phyloP scores from a whole-genome alignment of 192 early-diverging fungal genomes.

The Ramicandelaber brevisporus region DNA sequence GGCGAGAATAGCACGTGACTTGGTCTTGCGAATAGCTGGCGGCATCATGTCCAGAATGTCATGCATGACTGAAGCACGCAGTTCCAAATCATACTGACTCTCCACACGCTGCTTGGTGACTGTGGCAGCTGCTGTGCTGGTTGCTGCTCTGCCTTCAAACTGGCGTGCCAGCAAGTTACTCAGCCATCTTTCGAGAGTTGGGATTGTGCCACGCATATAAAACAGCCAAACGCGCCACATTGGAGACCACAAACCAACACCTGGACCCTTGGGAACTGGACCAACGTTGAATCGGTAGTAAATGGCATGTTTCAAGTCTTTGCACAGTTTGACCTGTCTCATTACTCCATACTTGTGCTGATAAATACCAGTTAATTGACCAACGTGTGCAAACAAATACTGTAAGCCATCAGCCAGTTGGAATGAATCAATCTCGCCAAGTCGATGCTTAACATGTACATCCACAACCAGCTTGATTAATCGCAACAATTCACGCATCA shows the following conservation, averaged over 20 bases:
- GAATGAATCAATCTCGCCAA: conserved; percentile 96
- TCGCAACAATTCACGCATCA: conserved; percentile 79
- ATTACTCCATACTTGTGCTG: conserved; percentile 96
- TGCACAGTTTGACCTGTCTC: conserved; percentile 88
- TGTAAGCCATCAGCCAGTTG: conserved; percentile 97
- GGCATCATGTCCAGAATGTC: conserved; percentile 99
- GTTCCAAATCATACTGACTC: conserved; percentile 91
- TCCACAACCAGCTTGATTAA: conserved; percentile 94
- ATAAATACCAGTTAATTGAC: conserved; percentile 98
- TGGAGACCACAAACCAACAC: conserved; percentile 97
- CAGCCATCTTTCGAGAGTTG: conserved; percentile 91
- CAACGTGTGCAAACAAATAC: conserved; percentile 96
- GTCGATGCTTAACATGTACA: conserved; percentile 90
- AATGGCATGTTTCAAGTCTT: conserved; percentile 85
- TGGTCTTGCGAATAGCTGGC: conserved; percentile 91
- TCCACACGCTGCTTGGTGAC: conserved; percentile 99
- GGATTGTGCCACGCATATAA: conserved; percentile 95
- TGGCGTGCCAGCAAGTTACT: conserved; percentile 96
- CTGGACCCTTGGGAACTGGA: conserved; percentile 92
- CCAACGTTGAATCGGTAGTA: conserved; percentile 89
- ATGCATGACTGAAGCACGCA: conserved; percentile 95
- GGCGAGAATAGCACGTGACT: conserved; percentile 84
- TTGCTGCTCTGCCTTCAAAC: conserved; percentile 92
- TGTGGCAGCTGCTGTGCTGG: conserved; percentile 93
- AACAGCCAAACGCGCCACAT: conserved; percentile 99